Percentiles rank a stretch among this genome's conserved stretches.
phyloP scores from a whole-genome alignment of 2,329 filamentous ascomycete species.

The Ophiostoma triangulosporum region DNA sequence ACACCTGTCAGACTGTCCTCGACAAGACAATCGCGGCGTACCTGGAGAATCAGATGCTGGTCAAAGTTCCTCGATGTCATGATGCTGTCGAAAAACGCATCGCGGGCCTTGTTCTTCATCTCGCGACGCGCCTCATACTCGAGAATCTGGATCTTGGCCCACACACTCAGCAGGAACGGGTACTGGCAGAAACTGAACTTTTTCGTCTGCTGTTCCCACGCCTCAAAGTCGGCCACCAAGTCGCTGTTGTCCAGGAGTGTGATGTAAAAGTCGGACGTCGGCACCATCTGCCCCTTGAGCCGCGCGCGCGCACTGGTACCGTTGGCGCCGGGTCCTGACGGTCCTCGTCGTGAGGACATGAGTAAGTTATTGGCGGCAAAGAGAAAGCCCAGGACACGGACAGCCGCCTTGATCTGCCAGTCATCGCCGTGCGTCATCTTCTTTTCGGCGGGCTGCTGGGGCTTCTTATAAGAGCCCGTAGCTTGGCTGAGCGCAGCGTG shows the following conservation, averaged over 20 bases:
- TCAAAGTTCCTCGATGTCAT: conserved; percentile 60
- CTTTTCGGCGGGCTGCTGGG: conserved; percentile 37
- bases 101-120: conserved; percentile 77
- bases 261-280: conserved; percentile 79
- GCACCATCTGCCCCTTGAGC: conserved; percentile 51
- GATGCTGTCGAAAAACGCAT: conserved; percentile 85
- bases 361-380: conserved; percentile 56
- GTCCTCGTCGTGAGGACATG: conserved; percentile 15
- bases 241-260: conserved; percentile 78
- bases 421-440: conserved; percentile 61
- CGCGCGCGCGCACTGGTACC: conserved; percentile 29
- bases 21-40: conserved; percentile 73
- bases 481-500: conserved; percentile 59
- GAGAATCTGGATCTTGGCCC: conserved; percentile 81
- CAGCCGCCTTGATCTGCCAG: conserved; percentile 77
- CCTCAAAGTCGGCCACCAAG: conserved; percentile 71
- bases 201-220: conserved; percentile 62
- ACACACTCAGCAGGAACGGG: conserved; percentile 81
- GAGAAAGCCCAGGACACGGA: conserved; percentile 65
- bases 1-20: conserved; percentile 79
- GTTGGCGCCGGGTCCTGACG: conserved; percentile 13
- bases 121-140: conserved; percentile 79
- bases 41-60: conserved; percentile 62
- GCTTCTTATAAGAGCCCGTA: conserved; percentile 33
- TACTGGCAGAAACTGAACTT: conserved; percentile 88